Percentiles rank a stretch among this genome's conserved stretches.
These are phyloP conservation scores for Polygonum maritimum DNA, from an alignment of 148 eudicot species.

Conservation along the genomic window DNA sequence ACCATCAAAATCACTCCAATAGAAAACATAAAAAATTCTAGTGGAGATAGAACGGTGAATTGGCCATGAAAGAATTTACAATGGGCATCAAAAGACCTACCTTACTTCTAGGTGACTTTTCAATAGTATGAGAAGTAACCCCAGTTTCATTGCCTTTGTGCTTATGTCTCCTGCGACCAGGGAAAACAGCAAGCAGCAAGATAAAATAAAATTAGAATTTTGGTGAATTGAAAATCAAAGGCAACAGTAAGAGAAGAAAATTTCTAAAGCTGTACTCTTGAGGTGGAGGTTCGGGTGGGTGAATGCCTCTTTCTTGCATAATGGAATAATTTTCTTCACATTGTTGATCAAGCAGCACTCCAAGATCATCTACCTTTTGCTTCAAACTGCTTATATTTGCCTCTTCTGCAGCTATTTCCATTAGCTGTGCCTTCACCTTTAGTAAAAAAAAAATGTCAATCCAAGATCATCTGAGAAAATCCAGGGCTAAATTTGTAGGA, in stretches of 20 bases:
- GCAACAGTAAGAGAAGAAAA: slow-evolving; percentile 7
- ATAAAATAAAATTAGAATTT: neutral
- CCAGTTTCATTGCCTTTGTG: slow-evolving; percentile 26
- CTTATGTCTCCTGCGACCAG: slow-evolving; percentile 40
- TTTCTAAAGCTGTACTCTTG: slow-evolving; percentile 28
- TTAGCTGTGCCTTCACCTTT: slow-evolving; percentile 45
- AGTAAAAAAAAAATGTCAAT: slow-evolving; percentile 6
- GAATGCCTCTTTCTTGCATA: slow-evolving; percentile 22
- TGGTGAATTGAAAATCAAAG: neutral
- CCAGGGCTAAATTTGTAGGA: neutral
- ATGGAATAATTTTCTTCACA: slow-evolving; percentile 37
- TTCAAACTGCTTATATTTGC: slow-evolving; percentile 43
- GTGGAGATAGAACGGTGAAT: neutral
- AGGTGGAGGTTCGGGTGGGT: slow-evolving; percentile 23
- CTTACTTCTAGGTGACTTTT: slow-evolving; percentile 36
- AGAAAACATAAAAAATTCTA: neutral
- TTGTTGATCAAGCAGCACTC: slow-evolving; percentile 41
- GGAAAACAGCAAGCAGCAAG: neutral
- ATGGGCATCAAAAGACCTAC: slow-evolving; percentile 13
- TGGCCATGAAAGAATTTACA: neutral
- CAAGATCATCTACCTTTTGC: slow-evolving; percentile 61
- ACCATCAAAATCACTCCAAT: neutral
- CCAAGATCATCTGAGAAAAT: neutral
- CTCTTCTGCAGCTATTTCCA: slow-evolving; percentile 51
- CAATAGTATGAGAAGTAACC: slow-evolving; percentile 19